Percentiles rank a stretch among this genome's conserved stretches.
These are phyloP conservation scores for Tillandsia leiboldiana DNA, from an alignment of 176 grass and related monocot species.

Conservation along the genomic window DNA sequence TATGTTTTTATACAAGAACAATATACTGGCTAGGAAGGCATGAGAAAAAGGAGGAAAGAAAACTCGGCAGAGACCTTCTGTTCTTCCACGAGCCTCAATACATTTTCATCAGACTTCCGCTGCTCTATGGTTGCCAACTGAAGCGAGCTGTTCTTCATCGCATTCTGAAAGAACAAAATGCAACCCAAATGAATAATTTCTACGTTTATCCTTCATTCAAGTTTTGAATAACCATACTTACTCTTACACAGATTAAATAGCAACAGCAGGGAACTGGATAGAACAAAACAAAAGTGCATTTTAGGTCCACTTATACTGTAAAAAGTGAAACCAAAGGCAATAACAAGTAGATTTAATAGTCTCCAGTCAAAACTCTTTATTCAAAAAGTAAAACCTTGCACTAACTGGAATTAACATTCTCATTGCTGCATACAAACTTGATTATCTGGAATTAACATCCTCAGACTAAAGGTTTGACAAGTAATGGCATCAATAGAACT, in stretches of 20 bases:
- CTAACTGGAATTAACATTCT: not conserved
- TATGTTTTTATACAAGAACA: not conserved
- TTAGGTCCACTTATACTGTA: not conserved
- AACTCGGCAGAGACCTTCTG: slow-evolving; percentile 29
- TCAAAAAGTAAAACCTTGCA: not conserved
- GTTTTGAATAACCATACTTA: not conserved
- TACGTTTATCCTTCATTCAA: not conserved
- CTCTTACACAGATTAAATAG: not conserved
- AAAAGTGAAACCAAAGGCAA: not conserved
- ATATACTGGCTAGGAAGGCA: not conserved
- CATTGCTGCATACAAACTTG: too few species aligned
- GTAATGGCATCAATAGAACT: too few species aligned
- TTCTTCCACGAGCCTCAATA: slow-evolving; percentile 33
- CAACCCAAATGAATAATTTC: slow-evolving; percentile 3
- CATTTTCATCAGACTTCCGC: slow-evolving; percentile 33
- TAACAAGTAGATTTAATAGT: not conserved
- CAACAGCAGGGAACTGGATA: not conserved
- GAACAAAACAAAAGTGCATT: not conserved
- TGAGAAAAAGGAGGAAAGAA: not conserved
- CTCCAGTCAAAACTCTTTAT: not conserved
- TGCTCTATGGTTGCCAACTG: slow-evolving; percentile 37
- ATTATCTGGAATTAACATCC: too few species aligned
- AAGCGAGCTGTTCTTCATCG: slow-evolving; percentile 38
- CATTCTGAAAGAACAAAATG: slow-evolving; percentile 31
- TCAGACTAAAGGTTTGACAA: too few species aligned